A percentile compares a stretch with the other conserved stretches of the same genome.
phyloP scores from a whole-genome alignment of 352 stramenopile species.

The Pythium volutum region DNA sequence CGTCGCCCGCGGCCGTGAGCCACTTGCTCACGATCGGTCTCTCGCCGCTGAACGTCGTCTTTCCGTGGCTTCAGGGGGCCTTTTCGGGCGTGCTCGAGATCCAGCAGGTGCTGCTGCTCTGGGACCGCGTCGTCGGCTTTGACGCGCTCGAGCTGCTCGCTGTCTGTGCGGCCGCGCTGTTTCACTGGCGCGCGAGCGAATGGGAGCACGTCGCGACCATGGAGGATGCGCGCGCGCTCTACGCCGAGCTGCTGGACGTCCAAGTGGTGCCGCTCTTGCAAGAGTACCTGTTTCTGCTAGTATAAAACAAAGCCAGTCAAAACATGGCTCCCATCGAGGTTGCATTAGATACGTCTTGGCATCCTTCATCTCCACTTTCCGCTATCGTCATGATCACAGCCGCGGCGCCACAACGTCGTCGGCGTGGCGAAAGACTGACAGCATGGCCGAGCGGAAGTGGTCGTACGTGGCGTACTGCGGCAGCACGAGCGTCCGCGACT shows the following conservation, averaged over 20 bases:
- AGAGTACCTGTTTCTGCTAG: slow-evolving; percentile 63
- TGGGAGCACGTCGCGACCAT: slow-evolving; percentile 37
- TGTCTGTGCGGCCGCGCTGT: slow-evolving; percentile 66
- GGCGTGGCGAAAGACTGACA: slow-evolving; percentile 40
- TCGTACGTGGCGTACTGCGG: slow-evolving; percentile 55
- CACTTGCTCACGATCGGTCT: slow-evolving; percentile 61
- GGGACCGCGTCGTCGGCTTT: slow-evolving; percentile 73
- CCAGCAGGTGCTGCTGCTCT: slow-evolving; percentile 69
- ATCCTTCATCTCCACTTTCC: neutral
- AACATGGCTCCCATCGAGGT: neutral
- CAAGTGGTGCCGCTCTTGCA: slow-evolving; percentile 65
- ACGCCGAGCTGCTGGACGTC: slow-evolving; percentile 67
- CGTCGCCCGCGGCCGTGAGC: slow-evolving; percentile 47
- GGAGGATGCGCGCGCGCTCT: slow-evolving; percentile 64
- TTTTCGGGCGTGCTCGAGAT: slow-evolving; percentile 80
- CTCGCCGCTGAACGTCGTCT: slow-evolving; percentile 64
- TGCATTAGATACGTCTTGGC: slow-evolving; percentile 17
- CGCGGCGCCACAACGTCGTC: slow-evolving; percentile 31
- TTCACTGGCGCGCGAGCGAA: slow-evolving; percentile 62
- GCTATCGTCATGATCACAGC: too few relatives aligned
- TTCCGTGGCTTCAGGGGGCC: slow-evolving; percentile 76
- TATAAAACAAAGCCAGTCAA: slow-evolving; percentile 14
- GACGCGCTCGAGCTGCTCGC: slow-evolving; percentile 67
- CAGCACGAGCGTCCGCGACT: slow-evolving; percentile 36
- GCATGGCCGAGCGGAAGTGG: slow-evolving; percentile 42